Evolutionary conservation across 257 asterid genomes (phyloP).

Genomic region (Scutellaria minor): DNA sequence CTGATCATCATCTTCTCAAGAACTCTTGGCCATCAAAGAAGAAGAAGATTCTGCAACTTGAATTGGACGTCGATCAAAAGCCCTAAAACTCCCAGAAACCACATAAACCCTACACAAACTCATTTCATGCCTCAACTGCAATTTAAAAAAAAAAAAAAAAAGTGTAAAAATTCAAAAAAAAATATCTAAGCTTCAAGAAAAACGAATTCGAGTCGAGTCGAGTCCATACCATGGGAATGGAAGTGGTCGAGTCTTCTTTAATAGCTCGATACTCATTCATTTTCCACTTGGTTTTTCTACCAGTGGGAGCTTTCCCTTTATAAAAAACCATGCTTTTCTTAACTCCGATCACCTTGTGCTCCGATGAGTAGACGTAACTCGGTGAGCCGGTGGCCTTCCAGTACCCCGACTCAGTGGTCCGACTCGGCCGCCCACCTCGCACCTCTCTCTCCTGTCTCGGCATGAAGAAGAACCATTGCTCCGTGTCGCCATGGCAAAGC

Average conservation of each 20-base stretch:
- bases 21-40: not conserved
- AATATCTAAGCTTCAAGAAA: not conserved
- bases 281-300: slow-evolving; percentile 77
- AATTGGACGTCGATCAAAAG: slow-evolving; percentile 66
- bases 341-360: slow-evolving; percentile 61
- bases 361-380: slow-evolving; percentile 65
- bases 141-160: not conserved
- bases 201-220: no score
- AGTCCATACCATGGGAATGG: slow-evolving; percentile 53
- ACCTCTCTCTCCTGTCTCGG: slow-evolving; percentile 71
- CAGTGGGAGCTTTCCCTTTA: slow-evolving; percentile 74
- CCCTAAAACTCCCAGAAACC: slow-evolving; percentile 62
- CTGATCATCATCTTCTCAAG: not conserved
- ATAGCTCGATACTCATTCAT: slow-evolving; percentile 85
- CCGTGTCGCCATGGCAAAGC: slow-evolving; percentile 63
- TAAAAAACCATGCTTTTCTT: slow-evolving; percentile 84
- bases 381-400: slow-evolving; percentile 96
- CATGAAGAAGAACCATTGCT: slow-evolving; percentile 86
- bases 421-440: slow-evolving; percentile 72
- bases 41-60: slow-evolving; percentile 21
- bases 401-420: slow-evolving; percentile 72
- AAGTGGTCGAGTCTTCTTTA: slow-evolving; percentile 39
- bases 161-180: no score
- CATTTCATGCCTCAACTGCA: slow-evolving; percentile 77
- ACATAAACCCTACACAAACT: slow-evolving; percentile 76